Base-by-base conservation (phyloP, 2,329 filamentous ascomycete species). In the Ophiostoma sp. region DNA sequence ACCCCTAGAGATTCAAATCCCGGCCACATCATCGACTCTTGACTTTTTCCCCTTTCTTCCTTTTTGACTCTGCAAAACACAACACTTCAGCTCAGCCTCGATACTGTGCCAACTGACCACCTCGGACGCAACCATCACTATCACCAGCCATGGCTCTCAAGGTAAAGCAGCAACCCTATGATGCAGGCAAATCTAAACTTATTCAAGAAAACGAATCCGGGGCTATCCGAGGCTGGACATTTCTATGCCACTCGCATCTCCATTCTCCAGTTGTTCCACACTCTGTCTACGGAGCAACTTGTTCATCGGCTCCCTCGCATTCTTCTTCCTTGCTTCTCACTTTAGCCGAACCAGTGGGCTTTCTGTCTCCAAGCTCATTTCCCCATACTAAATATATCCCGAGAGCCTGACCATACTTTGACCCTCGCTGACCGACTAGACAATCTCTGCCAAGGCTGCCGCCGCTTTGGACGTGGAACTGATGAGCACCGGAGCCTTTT, bases 391-490 rank as follows among this genome's bases (percentile, higher is more conserved):
- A 10, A 41, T 3, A 41, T 15, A 31, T 31, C 27, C 27, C 3
- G 27, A 31, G 27, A 31, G 27, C 39, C 39, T 41, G 13, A 31
- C 33, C 8, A 35, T 35, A 62, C 27, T 27, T 8, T 62, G 57
- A 13, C 3, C 31, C 33, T 15, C 0, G 33, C 60, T 65, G 35
- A 65, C 62, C 23, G 8, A 15, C 67, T 65, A 96, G 93, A 96
- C 93, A 35, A 86, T 99, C 35, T 90, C 90, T 11, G 90, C 94
- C 60, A 93, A 95, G 80, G 92, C 93, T 73, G 95, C 95, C 0
- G 90, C 92, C 0, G 91, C 92, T 67, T 86, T 99, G 23, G 95
- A 99, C 78, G 89, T 92, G 79, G 94, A 99, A 78, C 89, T 99
- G 73, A 98, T 99, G 94, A 91, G 88, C 77, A 86, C 87, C 13